These are phyloP conservation scores for Boletales sp. DNA, from an alignment of 768 basidiomycete genomes.

Conservation along the genomic window DNA sequence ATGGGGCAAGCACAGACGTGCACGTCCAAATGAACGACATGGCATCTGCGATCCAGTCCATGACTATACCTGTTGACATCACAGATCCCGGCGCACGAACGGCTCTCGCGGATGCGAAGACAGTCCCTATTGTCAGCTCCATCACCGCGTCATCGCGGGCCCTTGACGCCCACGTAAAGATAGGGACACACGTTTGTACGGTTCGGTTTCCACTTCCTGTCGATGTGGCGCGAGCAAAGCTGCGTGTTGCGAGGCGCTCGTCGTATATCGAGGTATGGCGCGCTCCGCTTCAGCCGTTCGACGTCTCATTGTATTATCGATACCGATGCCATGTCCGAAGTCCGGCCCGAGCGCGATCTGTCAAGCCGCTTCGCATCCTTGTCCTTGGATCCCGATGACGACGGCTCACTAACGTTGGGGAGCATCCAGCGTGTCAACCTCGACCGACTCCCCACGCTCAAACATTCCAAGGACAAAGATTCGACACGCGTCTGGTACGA, in stretches of 20 bases:
- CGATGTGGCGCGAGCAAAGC: slow-evolving; percentile 31
- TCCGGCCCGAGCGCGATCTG: slow-evolving; percentile 17
- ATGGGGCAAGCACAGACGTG: not conserved
- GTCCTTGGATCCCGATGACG: not conserved
- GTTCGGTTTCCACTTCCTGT: slow-evolving; percentile 46
- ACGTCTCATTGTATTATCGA: not conserved
- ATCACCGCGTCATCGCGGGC: not conserved
- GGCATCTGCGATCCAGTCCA: slow-evolving; percentile 1
- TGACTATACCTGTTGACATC: slow-evolving; percentile 19
- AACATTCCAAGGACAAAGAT: slow-evolving; percentile 4
- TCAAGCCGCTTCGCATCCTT: slow-evolving; percentile 28
- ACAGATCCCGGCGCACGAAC: slow-evolving; percentile 14
- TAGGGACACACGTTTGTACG: slow-evolving; percentile 14
- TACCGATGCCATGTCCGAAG: slow-evolving; percentile 5
- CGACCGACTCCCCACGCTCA: slow-evolving; percentile 30
- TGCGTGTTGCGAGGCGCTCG: slow-evolving; percentile 50
- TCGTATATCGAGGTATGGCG: slow-evolving; percentile 39
- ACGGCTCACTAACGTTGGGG: slow-evolving; percentile 23
- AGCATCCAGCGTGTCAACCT: slow-evolving; percentile 40
- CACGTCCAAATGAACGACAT: slow-evolving; percentile 14
- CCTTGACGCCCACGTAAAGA: slow-evolving; percentile 5
- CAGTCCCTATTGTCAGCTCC: slow-evolving; percentile 6
- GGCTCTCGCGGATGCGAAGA: slow-evolving; percentile 5
- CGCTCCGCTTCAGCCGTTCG: not conserved
- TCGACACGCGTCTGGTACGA: slow-evolving; percentile 24